phyloP scores from a whole-genome alignment of 2,329 filamentous ascomycete species.

The Helotiales sp. region DNA sequence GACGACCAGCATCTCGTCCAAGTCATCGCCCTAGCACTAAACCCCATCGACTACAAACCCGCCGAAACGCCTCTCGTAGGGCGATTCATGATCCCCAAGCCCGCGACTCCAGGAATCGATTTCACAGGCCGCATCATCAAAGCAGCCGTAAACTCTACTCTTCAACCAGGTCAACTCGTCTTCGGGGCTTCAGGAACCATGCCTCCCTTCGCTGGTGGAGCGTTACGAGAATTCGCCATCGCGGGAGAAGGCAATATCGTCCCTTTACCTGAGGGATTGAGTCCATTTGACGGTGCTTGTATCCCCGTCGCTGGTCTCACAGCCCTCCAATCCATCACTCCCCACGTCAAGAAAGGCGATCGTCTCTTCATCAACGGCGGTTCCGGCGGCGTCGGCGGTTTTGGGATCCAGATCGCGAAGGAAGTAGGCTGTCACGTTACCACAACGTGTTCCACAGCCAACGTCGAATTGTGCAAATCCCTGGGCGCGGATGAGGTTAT shows the following conservation, averaged over 20 bases:
- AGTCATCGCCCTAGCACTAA: slow-evolving; percentile 17
- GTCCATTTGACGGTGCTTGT: slow-evolving; percentile 13
- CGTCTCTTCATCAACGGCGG: slow-evolving; percentile 66
- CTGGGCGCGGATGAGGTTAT: slow-evolving; percentile 50
- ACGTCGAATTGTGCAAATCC: slow-evolving; percentile 54
- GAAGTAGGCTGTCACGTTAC: slow-evolving; percentile 58
- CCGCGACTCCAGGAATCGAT: slow-evolving; percentile 42
- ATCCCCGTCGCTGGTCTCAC: slow-evolving; percentile 21
- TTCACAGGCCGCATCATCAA: slow-evolving; percentile 21
- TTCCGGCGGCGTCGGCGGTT: slow-evolving; percentile 60
- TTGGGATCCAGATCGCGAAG: slow-evolving; percentile 64
- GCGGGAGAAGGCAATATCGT: background rate
- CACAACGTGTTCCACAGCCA: slow-evolving; percentile 56
- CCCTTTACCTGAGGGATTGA: slow-evolving; percentile 17
- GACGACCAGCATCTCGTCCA: slow-evolving; percentile 16
- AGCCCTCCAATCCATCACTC: slow-evolving; percentile 38
- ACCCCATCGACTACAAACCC: slow-evolving; percentile 58
- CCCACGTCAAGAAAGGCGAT: slow-evolving; percentile 46
- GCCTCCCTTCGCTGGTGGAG: slow-evolving; percentile 6
- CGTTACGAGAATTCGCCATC: slow-evolving; percentile 15
- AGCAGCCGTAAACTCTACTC: background rate
- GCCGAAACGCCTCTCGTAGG: slow-evolving; percentile 49
- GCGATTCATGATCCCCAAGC: slow-evolving; percentile 40
- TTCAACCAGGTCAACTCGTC: slow-evolving; percentile 19
- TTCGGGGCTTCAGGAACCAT: slow-evolving; percentile 38